Base-by-base conservation (phyloP, 805 yeast genomes). In the Ogataea methanolica region DNA sequence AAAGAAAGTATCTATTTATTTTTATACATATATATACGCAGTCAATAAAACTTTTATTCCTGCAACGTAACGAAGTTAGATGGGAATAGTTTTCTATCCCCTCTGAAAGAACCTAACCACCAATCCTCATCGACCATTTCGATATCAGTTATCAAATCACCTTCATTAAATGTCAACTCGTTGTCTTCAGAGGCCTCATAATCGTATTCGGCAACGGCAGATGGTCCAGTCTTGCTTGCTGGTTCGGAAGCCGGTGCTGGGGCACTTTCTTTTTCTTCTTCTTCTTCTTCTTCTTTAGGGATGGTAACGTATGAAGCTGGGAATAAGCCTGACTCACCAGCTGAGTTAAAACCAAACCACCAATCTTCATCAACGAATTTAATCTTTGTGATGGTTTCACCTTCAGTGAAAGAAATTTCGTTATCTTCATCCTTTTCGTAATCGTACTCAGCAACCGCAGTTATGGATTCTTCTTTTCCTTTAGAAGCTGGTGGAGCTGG, bases 41-140 rank as follows among this genome's bases (percentile, higher is more conserved):
- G 14, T 31, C 6, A 3, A 38, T 21, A 19, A 16, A 17, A 35
- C 12, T n/a, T 9, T 16, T 40, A 48, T 36, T 46, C 49, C 35
- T 53, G 46, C 36, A 63, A 46, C 41, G 64, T 63, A 43, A 94
- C 98, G 63, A 87, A 89, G 68, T 88, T 90, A 38, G 96, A 82
- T 45, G 99, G 99, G 82, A 92, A 91, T 47, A 92, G 73, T 48
- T 94, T 94, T 55, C 78, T 76, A 56, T 81, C 85, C 40, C 96
- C 97, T 33, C 81, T 70, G 57, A 83, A 75, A 52, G 79, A 82
- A 44, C 99, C 99, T 46, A 85, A 74, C 98, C 98, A 94, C 99
- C 99, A 94, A 63, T 88, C 96, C 41, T 88, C 96, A 58, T 90
- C 96, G 16, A 88, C 85, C 65, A 88, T 86, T 57, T 90, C 96